A percentile compares a stretch with the other conserved stretches of the same genome.
Conservation (phyloP, 441 rosid species). For the Euphorbia celastroides region DNA sequence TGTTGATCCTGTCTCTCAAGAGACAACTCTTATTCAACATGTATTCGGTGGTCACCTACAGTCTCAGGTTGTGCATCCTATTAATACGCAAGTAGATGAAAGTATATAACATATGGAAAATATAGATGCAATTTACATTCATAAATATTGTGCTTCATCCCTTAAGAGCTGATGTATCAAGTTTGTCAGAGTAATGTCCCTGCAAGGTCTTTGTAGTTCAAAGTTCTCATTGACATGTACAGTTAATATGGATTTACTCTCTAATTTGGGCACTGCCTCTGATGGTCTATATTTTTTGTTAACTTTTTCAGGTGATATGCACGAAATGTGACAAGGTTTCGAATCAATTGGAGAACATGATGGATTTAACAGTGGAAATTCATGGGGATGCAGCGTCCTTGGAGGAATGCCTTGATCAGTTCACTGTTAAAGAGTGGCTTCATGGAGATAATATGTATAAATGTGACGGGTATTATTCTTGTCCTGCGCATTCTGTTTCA, state of each 20-base stretch:
- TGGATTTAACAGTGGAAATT: slow-evolving; percentile 96
- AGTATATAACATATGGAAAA: slow-evolving; percentile 4
- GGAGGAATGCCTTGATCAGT: slow-evolving; percentile 93
- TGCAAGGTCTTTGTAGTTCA: not conserved
- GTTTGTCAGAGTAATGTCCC: not conserved
- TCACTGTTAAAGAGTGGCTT: slow-evolving; percentile 80
- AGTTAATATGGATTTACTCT: not conserved
- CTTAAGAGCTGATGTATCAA: not conserved
- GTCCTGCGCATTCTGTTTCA: not conserved
- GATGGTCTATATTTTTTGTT: slow-evolving; percentile 7
- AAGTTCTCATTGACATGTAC: not conserved
- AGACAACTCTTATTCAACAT: slow-evolving; percentile 89
- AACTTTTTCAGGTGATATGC: slow-evolving; percentile 63
- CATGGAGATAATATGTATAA: slow-evolving; percentile 95
- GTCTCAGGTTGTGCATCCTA: slow-evolving; percentile 59
- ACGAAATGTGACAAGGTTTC: slow-evolving; percentile 67
- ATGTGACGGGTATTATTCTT: slow-evolving; percentile 72
- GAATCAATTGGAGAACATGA: slow-evolving; percentile 86
- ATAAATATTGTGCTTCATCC: slow-evolving; percentile 8
- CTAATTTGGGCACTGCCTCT: slow-evolving; percentile 12
- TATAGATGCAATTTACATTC: slow-evolving; percentile 5
- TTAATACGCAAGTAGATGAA: slow-evolving; percentile 9
- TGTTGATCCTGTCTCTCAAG: slow-evolving; percentile 63
- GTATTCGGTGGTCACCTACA: slow-evolving; percentile 93
- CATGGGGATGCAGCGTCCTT: slow-evolving; percentile 85